Percentiles rank a stretch among this genome's conserved stretches.
phyloP scores from a whole-genome alignment of 1,284 basidiomycete genomes.

The Apiotrichum mycotoxinovorans region DNA sequence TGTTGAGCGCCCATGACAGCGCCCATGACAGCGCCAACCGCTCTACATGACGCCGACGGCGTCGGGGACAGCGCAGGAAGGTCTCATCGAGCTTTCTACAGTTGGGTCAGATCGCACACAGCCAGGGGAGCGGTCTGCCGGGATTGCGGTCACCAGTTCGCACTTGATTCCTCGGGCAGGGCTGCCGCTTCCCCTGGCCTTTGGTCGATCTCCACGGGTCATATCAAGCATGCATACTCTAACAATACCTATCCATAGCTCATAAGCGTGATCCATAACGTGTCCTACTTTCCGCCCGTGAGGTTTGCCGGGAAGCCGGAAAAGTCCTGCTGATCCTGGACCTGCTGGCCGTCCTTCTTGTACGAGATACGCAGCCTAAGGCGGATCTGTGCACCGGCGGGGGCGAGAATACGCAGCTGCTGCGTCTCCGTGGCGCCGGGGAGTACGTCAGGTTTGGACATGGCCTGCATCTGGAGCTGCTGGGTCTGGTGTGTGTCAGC shows the following conservation, averaged over 20 bases:
- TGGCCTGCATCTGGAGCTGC: conserved; percentile 96
- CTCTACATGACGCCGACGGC: too few species aligned
- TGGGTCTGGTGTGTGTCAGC: conserved; percentile 70
- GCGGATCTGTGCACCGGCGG: conserved; percentile 74
- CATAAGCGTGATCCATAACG: background rate
- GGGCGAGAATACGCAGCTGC: conserved; percentile 87
- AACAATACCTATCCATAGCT: background rate
- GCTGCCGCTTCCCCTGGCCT: too few species aligned
- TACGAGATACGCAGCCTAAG: conserved; percentile 82
- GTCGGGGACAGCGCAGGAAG: too few species aligned
- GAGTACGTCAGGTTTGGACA: conserved; percentile 76
- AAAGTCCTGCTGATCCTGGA: conserved; percentile 95
- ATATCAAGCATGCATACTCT: conserved; percentile 2
- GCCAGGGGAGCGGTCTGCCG: too few species aligned
- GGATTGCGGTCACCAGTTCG: too few species aligned
- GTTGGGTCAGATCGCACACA: too few species aligned
- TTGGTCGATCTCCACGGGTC: background rate
- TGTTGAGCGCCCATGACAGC: too few species aligned
- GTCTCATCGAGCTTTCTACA: too few species aligned
- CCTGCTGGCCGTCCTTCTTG: conserved; percentile 61
- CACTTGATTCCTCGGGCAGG: too few species aligned
- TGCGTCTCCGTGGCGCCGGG: conserved; percentile 86
- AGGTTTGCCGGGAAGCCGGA: conserved; percentile 78
- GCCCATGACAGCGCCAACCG: too few species aligned
- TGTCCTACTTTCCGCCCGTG: conserved; percentile 51